These are phyloP conservation scores for Verbena officinalis DNA, from an alignment of 257 asterid species.

Conservation along the genomic window DNA sequence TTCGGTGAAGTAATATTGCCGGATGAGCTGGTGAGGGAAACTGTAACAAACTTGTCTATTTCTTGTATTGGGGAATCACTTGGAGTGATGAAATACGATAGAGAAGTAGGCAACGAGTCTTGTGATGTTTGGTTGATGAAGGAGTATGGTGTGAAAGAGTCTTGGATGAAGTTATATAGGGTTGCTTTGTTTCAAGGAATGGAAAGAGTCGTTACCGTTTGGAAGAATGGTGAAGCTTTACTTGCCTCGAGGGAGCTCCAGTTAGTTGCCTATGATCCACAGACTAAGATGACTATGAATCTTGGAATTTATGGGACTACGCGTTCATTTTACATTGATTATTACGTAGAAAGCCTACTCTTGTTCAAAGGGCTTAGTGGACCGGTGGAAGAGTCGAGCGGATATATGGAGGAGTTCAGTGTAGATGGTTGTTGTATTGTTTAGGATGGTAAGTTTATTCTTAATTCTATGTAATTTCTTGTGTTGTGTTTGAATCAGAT, in stretches of 20 bases:
- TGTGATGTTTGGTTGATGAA: conserved; percentile 66
- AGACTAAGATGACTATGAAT: conserved; percentile 18
- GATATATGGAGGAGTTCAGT: background rate
- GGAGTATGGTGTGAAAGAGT: conserved; percentile 48
- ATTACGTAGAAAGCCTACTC: conserved; percentile 48
- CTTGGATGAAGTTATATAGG: conserved; percentile 59
- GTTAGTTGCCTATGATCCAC: conserved; percentile 41
- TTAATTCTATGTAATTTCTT: background rate
- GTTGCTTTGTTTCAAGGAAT: conserved; percentile 32
- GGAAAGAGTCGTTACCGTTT: conserved; percentile 46
- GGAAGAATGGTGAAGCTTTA: conserved; percentile 46
- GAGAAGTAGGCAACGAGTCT: conserved; percentile 7
- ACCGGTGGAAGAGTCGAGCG: conserved; percentile 7
- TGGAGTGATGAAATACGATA: conserved; percentile 35
- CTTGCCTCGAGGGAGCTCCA: conserved; percentile 27
- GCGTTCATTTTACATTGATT: conserved; percentile 42
- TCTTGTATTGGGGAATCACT: conserved; percentile 37
- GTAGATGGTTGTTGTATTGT: conserved; percentile 1
- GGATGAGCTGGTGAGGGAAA: conserved; percentile 31
- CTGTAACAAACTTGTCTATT: conserved; percentile 25
- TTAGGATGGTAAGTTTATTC: background rate
- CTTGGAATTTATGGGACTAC: conserved; percentile 47
- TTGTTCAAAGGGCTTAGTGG: conserved; percentile 35
- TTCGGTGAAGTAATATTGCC: conserved; percentile 52
- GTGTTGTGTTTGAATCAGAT: no score